These are phyloP conservation scores for Pittosporum tobira DNA, from an alignment of 129 eudicot genomes.

Conservation along the genomic window DNA sequence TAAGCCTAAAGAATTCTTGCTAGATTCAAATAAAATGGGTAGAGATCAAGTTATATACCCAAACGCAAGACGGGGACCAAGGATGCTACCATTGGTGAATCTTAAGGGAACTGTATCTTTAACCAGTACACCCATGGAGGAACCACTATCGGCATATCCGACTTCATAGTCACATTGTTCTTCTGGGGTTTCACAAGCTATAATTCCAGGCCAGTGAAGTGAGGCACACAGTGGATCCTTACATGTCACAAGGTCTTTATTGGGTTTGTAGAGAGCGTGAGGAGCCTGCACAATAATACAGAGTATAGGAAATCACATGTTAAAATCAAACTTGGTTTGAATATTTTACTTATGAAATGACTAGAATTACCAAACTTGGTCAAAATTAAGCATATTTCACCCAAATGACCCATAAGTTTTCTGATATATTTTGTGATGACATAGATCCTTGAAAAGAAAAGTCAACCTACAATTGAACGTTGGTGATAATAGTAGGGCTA, in stretches of 20 bases:
- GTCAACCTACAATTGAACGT: not conserved
- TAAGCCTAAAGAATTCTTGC: not conserved
- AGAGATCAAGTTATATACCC: conserved; percentile 47
- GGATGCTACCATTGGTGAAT: conserved; percentile 43
- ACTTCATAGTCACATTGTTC: conserved; percentile 92
- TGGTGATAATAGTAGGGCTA: not conserved
- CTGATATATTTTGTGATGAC: not conserved
- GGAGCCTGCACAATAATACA: conserved; percentile 54
- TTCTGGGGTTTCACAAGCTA: conserved; percentile 33
- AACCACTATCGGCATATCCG: conserved; percentile 73
- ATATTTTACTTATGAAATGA: not conserved
- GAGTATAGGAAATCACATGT: not conserved
- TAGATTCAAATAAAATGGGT: not conserved
- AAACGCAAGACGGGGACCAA: conserved; percentile 54
- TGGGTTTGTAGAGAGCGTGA: conserved; percentile 76
- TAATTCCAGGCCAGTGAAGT: conserved; percentile 47
- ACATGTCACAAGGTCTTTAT: conserved; percentile 50
- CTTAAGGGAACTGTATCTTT: conserved; percentile 58
- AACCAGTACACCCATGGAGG: conserved; percentile 77
- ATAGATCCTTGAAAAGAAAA: not conserved
- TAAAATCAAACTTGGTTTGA: not conserved
- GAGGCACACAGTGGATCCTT: conserved; percentile 59
- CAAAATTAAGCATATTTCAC: not conserved
- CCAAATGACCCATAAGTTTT: not conserved
- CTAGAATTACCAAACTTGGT: not conserved